phyloP scores from a whole-genome alignment of 2,329 filamentous ascomycete genomes.

The Graphium sp. region DNA sequence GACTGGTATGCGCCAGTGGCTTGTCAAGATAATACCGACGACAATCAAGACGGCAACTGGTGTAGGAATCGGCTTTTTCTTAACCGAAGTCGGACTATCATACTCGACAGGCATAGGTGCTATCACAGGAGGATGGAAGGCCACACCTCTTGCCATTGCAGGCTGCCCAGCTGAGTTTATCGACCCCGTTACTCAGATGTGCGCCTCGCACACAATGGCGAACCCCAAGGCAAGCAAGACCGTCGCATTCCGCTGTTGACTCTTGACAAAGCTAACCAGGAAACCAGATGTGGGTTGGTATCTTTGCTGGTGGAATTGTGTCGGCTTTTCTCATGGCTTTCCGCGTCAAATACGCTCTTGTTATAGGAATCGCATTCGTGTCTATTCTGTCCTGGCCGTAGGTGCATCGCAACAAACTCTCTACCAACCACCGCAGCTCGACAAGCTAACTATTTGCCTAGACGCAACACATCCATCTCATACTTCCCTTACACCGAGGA shows the following conservation, averaged over 20 bases:
- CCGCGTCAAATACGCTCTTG: constrained; percentile 57
- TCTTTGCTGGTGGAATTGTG: constrained; percentile 63
- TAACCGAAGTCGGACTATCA: constrained; percentile 49
- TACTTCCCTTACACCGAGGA: constrained; percentile 52
- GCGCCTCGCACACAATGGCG: constrained; percentile 49
- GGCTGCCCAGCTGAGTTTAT: constrained; percentile 49
- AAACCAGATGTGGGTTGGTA: constrained; percentile 68
- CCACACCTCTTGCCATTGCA: constrained; percentile 60
- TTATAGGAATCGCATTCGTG: constrained; percentile 55
- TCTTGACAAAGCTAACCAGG: constrained; percentile 1
- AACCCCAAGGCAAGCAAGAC: constrained; percentile 45
- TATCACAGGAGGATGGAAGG: constrained; percentile 47
- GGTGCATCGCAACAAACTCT: constrained; percentile 12
- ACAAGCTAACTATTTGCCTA: constrained; percentile 10
- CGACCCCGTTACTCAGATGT: constrained; percentile 27
- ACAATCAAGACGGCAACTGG: constrained; percentile 50
- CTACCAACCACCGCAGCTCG: background rate
- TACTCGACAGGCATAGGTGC: constrained; percentile 73
- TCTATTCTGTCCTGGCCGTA: constrained; percentile 62
- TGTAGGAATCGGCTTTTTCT: constrained; percentile 47
- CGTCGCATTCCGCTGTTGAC: background rate
- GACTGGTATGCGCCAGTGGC: constrained; percentile 57
- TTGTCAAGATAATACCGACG: constrained; percentile 46
- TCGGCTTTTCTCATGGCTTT: constrained; percentile 71
- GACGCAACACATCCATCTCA: constrained; percentile 49